Base-by-base conservation (phyloP, 345 rosid genomes). In the Lepidium sativum region DNA sequence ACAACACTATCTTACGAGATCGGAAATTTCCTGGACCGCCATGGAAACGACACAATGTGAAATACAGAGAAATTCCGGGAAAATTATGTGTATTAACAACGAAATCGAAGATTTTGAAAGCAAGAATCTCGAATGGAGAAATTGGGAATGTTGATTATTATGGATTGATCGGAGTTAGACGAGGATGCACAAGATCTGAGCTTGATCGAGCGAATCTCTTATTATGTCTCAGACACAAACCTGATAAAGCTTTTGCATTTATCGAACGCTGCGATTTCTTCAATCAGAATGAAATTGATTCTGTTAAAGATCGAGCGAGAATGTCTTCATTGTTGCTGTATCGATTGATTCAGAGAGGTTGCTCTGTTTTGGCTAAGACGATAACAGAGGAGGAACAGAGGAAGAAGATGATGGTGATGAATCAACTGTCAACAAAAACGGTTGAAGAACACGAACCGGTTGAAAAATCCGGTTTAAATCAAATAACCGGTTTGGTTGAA, bases 11-110 rank as follows among this genome's bases (percentile, higher is more conserved):
- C 60, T 62, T 90, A 48, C 84, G 99, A 0, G 97, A 90, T 10
- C 63, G 97, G 75, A 90, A 88, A 68, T 92, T 94, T 3, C 99
- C 96, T 0, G 99, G 99, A 16, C 99, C 99, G 10, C 90, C 81
- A 31, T 94, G 99, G 99, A 94, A 94, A 77, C 81, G 84, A 32
- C 97, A 90, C 63, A 77, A 85, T 6, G 95, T 90, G 6, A 78
- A 84, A 23, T 94, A 90, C 83, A 67, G 84, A 27, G 99, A 94
- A 49, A 88, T 94, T n/a, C 95, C 99, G 0, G 96, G 89, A 18
- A 88, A 80, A 34, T 62, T 94, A 3, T 83, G 89, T 14, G 81
- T 82, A 0, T 76, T 94, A 52, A 75, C 90, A 4, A 55, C 82
- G 9, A 88, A 75, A 68, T 82, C 83, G 21, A 84, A 94, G 44